Percentiles rank a stretch among this genome's conserved stretches.
Conservation (phyloP, 371 early-diverging fungal species). For the Mortierella sp. region DNA sequence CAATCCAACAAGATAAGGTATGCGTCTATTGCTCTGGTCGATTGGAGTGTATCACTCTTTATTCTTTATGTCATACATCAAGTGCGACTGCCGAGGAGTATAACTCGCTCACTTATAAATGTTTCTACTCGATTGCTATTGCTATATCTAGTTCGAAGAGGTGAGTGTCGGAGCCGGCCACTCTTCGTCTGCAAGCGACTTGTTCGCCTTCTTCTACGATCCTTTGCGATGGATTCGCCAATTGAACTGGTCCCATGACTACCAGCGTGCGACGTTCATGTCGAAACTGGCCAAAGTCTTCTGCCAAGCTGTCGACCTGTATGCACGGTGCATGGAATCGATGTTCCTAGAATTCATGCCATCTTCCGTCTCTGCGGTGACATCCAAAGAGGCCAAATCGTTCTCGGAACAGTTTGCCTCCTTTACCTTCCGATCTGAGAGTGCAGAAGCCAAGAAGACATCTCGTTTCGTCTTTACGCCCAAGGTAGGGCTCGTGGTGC, state of each 20-base stretch:
- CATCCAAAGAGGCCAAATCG: conserved; percentile 58
- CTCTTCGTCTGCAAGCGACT: conserved; percentile 87
- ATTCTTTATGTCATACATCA: not conserved
- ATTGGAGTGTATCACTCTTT: not conserved
- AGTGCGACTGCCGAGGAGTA: not conserved
- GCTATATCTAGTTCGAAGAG: conserved; percentile 64
- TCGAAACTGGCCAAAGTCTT: conserved; percentile 78
- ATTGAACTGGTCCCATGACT: conserved; percentile 85
- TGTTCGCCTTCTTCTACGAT: conserved; percentile 84
- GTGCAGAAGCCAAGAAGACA: conserved; percentile 63
- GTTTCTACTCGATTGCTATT: not conserved
- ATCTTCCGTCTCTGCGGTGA: conserved; percentile 34
- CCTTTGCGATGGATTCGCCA: conserved; percentile 77
- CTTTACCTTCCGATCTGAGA: conserved; percentile 59
- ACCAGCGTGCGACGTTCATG: conserved; percentile 78
- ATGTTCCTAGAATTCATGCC: conserved; percentile 59
- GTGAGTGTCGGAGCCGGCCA: conserved; percentile 76
- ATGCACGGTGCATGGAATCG: conserved; percentile 63
- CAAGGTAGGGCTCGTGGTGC: conserved; percentile 58
- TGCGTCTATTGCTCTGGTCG: not conserved
- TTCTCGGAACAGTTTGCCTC: conserved; percentile 59
- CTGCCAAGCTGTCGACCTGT: conserved; percentile 62
- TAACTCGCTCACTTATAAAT: not conserved
- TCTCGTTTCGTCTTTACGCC: conserved; percentile 69
- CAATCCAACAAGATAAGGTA: conserved; percentile 77